phyloP scores from a whole-genome alignment of 345 rosid genomes.

The Salix exigua region DNA sequence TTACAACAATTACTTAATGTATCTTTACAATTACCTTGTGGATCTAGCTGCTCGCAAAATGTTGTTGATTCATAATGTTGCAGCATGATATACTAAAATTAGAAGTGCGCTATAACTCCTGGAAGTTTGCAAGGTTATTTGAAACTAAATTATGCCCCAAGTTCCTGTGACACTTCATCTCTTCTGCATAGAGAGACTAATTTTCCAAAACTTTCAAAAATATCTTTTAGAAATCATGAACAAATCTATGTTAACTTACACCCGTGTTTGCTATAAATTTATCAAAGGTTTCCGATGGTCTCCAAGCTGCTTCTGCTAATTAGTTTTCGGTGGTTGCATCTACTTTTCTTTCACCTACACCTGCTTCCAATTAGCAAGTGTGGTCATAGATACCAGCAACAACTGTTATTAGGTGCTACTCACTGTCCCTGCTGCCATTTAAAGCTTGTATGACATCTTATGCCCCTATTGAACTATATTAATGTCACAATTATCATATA shows the following conservation, averaged over 20 bases:
- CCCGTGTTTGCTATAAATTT: not conserved
- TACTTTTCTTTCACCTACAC: not conserved
- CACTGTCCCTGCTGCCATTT: not conserved
- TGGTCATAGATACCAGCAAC: not conserved
- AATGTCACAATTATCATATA: not conserved
- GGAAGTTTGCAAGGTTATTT: not conserved
- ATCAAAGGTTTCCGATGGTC: not conserved
- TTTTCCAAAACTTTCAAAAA: not conserved
- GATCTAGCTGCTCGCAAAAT: not conserved
- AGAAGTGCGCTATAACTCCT: not conserved
- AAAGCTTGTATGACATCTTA: not conserved
- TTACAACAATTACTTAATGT: not conserved
- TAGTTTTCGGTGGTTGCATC: not conserved
- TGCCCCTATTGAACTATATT: not conserved
- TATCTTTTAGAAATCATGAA: not conserved
- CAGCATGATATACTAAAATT: not conserved
- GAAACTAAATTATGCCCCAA: not conserved
- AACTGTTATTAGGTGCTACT: not conserved
- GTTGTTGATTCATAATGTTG: not conserved
- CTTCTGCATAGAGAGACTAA: not conserved
- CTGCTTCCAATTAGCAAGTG: not conserved
- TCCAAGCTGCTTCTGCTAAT: not conserved
- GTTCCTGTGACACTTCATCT: not conserved
- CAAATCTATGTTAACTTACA: not conserved
- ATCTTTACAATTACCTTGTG: not conserved